Evolutionary conservation across 768 basidiomycete species (phyloP).

Genomic region (Naematelia aurantialba): DNA sequence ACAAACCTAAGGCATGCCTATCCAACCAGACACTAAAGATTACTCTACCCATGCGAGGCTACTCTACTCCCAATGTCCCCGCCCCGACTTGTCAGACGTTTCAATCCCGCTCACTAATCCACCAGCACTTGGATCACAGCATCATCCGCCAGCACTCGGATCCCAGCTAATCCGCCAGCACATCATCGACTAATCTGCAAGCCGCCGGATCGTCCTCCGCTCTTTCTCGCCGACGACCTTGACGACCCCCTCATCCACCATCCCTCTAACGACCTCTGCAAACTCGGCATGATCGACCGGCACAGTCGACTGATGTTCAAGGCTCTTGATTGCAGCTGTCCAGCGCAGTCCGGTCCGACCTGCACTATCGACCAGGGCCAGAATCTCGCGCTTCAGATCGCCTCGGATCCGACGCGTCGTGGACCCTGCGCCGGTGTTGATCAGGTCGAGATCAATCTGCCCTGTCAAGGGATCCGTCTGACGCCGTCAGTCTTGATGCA

Average conservation of each 20-base stretch:
- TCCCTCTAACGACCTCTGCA: constrained; percentile 51
- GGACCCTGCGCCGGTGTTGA: constrained; percentile 87
- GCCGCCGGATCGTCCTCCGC: constrained; percentile 63
- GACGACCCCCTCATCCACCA: constrained; percentile 77
- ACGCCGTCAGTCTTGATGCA: not conserved
- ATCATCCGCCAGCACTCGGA: not conserved
- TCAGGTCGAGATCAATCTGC: constrained; percentile 90
- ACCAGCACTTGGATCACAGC: not conserved
- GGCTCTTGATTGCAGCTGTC: constrained; percentile 70
- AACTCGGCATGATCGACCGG: constrained; percentile 78
- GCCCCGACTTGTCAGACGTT: too few species aligned
- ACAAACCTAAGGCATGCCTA: too few species aligned
- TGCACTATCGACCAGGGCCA: constrained; percentile 35
- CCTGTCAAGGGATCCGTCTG: constrained; percentile 90
- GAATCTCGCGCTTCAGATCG: constrained; percentile 76
- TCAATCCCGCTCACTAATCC: too few species aligned
- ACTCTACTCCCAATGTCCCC: too few species aligned
- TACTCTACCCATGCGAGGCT: too few species aligned
- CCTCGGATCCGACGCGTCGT: constrained; percentile 79
- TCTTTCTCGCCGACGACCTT: constrained; percentile 86
- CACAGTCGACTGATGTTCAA: constrained; percentile 80
- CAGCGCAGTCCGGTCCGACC: constrained; percentile 64
- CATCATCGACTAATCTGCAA: constrained; percentile 35
- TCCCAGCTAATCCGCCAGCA: not conserved
- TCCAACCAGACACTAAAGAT: too few species aligned